A percentile compares a stretch with the other conserved stretches of the same genome.
Conservation (phyloP, 2,329 filamentous ascomycete species). For the Ceratocystis colombiana region DNA sequence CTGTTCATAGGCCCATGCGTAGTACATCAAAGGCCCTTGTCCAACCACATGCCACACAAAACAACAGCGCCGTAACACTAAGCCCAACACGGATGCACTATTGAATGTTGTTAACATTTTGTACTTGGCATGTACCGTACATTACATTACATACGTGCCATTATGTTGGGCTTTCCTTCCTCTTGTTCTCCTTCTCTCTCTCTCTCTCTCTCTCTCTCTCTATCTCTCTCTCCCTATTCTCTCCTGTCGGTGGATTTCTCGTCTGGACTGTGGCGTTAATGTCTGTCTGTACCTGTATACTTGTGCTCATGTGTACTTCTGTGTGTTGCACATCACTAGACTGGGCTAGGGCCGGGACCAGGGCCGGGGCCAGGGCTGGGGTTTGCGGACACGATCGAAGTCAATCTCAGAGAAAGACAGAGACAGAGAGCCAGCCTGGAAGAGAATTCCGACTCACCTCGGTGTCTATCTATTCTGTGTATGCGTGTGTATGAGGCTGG, state of each 20-base stretch:
- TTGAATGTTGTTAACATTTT: no score
- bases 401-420: neutral
- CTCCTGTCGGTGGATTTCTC: neutral
- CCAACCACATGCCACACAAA: neutral
- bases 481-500: neutral
- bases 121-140: no score
- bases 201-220: no score
- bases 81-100: neutral
- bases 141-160: no score
- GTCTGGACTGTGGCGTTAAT: neutral
- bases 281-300: no score
- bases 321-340: constrained; percentile 1
- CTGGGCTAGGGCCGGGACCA: neutral
- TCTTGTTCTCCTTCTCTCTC: no score
- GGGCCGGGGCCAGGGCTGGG: neutral
- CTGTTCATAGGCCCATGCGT: neutral
- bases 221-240: no score
- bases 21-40: neutral
- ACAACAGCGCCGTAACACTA: constrained; percentile 11
- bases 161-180: neutral
- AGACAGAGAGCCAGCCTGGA: neutral
- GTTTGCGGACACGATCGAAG: neutral
- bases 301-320: no score
- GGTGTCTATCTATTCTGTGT: neutral
- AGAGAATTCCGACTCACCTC: neutral